Conservation (phyloP, 2,329 filamentous ascomycete species). For the Trichophyton verrucosum region DNA sequence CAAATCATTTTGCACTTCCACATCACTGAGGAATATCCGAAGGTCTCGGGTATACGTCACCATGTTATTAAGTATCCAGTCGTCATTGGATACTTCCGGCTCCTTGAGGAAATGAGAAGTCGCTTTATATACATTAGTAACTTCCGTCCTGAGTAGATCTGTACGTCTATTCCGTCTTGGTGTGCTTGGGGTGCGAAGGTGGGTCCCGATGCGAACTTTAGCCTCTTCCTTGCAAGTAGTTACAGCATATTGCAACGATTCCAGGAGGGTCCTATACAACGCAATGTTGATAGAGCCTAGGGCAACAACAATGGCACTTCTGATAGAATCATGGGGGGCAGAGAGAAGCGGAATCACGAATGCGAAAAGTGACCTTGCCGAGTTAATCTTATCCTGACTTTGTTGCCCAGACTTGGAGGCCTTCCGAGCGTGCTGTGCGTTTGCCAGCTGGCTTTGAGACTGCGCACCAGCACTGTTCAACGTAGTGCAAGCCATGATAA, state of each 20-base stretch:
- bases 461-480: slow-evolving; percentile 67
- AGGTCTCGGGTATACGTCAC: slow-evolving; percentile 83
- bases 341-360: slow-evolving; percentile 80
- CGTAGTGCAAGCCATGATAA: slow-evolving; percentile 94
- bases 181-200: slow-evolving; percentile 73
- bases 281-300: slow-evolving; percentile 92
- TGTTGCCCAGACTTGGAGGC: slow-evolving; percentile 55
- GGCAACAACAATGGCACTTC: slow-evolving; percentile 80
- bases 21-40: slow-evolving; percentile 87
- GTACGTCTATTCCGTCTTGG: slow-evolving; percentile 71
- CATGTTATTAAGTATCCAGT: slow-evolving; percentile 82
- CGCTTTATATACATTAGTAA: slow-evolving; percentile 90
- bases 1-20: slow-evolving; percentile 88
- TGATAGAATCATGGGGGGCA: slow-evolving; percentile 64
- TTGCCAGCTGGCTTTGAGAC: slow-evolving; percentile 45
- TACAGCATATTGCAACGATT: slow-evolving; percentile 79
- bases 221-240: slow-evolving; percentile 79
- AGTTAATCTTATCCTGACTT: slow-evolving; percentile 66
- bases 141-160: slow-evolving; percentile 79
- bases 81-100: slow-evolving; percentile 66
- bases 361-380: slow-evolving; percentile 78
- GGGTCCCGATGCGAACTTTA: slow-evolving; percentile 58
- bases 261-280: slow-evolving; percentile 78
- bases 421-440: slow-evolving; percentile 67
- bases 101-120: slow-evolving; percentile 80